Evolutionary conservation across 345 rosid species (phyloP).

Genomic region (Eucalyptus curtisii): DNA sequence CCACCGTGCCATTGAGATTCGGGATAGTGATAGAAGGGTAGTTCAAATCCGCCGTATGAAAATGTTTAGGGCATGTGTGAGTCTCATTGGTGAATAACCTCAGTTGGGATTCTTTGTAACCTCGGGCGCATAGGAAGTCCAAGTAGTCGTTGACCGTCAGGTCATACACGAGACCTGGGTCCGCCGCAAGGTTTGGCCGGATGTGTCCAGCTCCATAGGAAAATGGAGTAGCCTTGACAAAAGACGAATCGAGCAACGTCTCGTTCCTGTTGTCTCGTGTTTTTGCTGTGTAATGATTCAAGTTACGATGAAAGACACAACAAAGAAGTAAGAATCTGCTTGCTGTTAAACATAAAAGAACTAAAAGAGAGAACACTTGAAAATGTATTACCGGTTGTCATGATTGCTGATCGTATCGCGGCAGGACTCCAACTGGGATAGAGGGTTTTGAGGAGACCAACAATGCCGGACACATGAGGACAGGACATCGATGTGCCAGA

Average conservation of each 20-base stretch:
- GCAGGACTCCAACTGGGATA: conserved; percentile 22
- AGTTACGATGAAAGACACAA: neutral
- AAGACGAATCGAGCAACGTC: conserved; percentile 10
- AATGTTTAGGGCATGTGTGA: conserved; percentile 5
- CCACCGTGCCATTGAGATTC: neutral
- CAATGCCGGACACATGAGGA: conserved; percentile 20
- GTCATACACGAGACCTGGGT: conserved; percentile 55
- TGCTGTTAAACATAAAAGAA: neutral
- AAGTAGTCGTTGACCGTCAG: conserved; percentile 17
- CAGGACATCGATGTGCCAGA: conserved; percentile 28
- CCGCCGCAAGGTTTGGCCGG: conserved; percentile 20
- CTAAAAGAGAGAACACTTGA: neutral
- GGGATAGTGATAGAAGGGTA: conserved; percentile 29
- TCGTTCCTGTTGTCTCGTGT: neutral
- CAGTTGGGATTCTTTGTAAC: conserved; percentile 7
- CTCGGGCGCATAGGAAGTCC: conserved; percentile 28
- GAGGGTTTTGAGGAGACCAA: conserved; percentile 10
- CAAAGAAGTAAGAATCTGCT: neutral
- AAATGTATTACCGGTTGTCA: conserved; percentile 8
- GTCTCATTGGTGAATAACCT: neutral
- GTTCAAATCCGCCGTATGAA: conserved; percentile 10
- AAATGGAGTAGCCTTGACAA: conserved; percentile 23
- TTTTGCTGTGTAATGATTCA: neutral
- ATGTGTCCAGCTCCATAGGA: conserved; percentile 40
- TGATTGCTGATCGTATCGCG: conserved; percentile 11